Conservation (phyloP, 2,329 filamentous ascomycete species). For the Penicillium concentricum region DNA sequence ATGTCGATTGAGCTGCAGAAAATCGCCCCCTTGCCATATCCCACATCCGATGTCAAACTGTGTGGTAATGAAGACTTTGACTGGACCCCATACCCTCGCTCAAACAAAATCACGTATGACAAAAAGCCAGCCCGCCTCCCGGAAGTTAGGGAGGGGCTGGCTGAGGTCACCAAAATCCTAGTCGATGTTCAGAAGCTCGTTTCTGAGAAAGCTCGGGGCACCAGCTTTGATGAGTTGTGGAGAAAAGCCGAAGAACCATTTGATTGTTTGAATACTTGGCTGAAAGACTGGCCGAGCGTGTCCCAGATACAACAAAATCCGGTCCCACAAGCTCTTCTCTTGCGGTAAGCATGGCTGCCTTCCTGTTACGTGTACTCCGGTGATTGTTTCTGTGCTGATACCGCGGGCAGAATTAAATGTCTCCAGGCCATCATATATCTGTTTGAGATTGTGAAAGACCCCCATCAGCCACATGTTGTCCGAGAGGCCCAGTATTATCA, state of each 20-base stretch:
- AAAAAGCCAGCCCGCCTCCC: constrained; percentile 29
- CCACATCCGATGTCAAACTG: constrained; percentile 15
- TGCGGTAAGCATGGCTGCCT: constrained; percentile 27
- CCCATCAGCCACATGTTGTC: constrained; percentile 10
- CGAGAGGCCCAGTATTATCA: constrained; percentile 18
- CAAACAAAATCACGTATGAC: constrained; percentile 27
- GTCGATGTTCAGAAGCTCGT: constrained; percentile 27
- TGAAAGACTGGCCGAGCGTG: constrained; percentile 20
- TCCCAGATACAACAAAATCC: constrained; percentile 17
- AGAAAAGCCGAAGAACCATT: constrained; percentile 18
- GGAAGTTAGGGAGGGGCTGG: constrained; percentile 22
- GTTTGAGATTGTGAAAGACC: constrained; percentile 24
- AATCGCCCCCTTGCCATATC: constrained; percentile 18
- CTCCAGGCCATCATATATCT: constrained; percentile 28
- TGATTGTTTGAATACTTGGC: constrained; percentile 24
- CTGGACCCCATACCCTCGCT: constrained; percentile 37
- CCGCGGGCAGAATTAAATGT: constrained; percentile 26
- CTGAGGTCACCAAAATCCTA: constrained; percentile 23
- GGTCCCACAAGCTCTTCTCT: constrained; percentile 28
- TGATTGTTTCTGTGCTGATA: constrained; percentile 11
- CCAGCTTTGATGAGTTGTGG: constrained; percentile 18
- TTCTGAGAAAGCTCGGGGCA: constrained; percentile 14
- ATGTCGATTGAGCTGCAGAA: constrained; percentile 29
- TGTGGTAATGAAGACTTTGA: constrained; percentile 18
- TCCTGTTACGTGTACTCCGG: neutral